Conservation (phyloP, 495 filamentous ascomycete genomes). For the Penicillium paxilli region DNA sequence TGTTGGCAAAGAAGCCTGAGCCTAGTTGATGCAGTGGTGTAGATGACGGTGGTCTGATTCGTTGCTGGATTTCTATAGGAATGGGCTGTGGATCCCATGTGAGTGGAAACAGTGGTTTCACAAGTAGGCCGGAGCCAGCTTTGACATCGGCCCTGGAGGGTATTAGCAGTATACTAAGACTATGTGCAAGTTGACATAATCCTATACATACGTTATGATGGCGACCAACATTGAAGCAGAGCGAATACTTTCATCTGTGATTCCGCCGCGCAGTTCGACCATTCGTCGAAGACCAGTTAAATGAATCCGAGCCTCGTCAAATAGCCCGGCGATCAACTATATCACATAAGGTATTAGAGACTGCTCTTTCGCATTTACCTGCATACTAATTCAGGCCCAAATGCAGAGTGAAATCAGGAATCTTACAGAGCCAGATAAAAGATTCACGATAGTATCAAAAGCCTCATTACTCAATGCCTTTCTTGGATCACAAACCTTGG, state of each 20-base stretch:
- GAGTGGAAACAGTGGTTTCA: constrained; percentile 38
- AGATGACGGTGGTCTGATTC: constrained; percentile 24
- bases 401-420: no score
- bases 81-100: constrained; percentile 30
- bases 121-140: constrained; percentile 33
- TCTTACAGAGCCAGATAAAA: constrained; percentile 35
- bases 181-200: neutral
- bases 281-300: constrained; percentile 33
- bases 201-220: constrained; percentile 27
- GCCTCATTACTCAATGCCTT: constrained; percentile 30
- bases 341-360: neutral
- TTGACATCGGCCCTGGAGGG: constrained; percentile 32
- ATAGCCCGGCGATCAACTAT: constrained; percentile 34
- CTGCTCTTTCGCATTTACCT: no score
- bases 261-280: constrained; percentile 38
- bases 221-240: constrained; percentile 28
- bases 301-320: constrained; percentile 35
- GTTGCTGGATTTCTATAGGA: constrained; percentile 24
- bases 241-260: constrained; percentile 27
- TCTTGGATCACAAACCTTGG: constrained; percentile 28
- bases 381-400: no score
- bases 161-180: neutral
- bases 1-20: constrained; percentile 26
- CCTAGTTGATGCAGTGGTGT: constrained; percentile 26
- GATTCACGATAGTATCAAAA: constrained; percentile 38